Conservation (phyloP, 2,329 filamentous ascomycete species). For the Incumbomyces delicatus region DNA sequence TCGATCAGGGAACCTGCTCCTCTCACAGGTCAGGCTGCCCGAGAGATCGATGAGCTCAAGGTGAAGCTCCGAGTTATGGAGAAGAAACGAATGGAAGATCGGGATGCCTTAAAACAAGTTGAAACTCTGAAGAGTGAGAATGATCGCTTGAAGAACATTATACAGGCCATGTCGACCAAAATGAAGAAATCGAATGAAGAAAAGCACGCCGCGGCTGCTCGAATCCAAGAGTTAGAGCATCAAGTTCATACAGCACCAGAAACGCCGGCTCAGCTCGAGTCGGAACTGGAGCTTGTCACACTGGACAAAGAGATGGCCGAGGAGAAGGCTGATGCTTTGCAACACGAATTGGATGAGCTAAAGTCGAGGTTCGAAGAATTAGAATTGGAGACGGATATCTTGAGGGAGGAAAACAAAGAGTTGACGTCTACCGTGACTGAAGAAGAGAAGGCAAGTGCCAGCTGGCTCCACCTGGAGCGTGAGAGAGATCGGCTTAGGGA, state of each 20-base stretch:
- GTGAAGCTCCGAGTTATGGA: constrained; percentile 80
- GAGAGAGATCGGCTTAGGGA: constrained; percentile 81
- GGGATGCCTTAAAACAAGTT: constrained; percentile 70
- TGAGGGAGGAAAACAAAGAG: constrained; percentile 79
- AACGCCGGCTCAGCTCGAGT: constrained; percentile 74
- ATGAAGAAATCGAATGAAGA: constrained; percentile 71
- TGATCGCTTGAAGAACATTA: constrained; percentile 59
- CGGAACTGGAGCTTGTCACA: constrained; percentile 72
- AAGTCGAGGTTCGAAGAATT: constrained; percentile 72
- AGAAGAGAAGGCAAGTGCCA: constrained; percentile 75
- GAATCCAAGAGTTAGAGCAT: not conserved
- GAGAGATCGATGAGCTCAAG: constrained; percentile 78
- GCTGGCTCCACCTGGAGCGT: constrained; percentile 84
- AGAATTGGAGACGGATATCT: constrained; percentile 75
- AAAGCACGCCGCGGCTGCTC: not conserved
- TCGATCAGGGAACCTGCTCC: not conserved
- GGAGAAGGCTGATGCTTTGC: constrained; percentile 74
- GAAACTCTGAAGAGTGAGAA: constrained; percentile 59
- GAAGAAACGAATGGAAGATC: constrained; percentile 74
- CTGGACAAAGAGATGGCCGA: constrained; percentile 95
- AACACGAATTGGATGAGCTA: constrained; percentile 67
- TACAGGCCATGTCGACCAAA: constrained; percentile 78
- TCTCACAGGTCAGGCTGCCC: not conserved
- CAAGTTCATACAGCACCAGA: constrained; percentile 39
- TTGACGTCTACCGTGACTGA: constrained; percentile 74